Conservation (phyloP, 1,284 basidiomycete species). For the Ceratobasidium theobromae region DNA sequence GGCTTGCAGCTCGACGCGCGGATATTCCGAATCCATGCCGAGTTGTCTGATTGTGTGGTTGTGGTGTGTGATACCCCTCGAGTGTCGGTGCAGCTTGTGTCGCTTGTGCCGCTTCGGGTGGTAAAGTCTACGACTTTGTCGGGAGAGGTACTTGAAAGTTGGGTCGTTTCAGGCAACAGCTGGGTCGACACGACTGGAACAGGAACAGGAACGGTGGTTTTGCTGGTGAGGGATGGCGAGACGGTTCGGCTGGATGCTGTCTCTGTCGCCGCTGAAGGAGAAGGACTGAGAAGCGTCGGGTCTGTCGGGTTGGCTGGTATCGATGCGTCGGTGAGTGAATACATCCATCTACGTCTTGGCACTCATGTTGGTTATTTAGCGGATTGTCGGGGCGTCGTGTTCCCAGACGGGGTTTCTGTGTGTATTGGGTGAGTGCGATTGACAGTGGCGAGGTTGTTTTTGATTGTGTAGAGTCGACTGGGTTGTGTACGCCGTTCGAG, state of each 20-base stretch:
- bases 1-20: conserved; percentile 7
- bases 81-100: too few species aligned
- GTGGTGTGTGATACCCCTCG: conserved; percentile 6
- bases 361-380: not conserved
- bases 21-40: conserved; percentile 9
- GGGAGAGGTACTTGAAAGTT: too few species aligned
- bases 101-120: too few species aligned
- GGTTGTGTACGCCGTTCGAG: conserved; percentile 8
- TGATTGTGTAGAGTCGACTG: conserved; percentile 1
- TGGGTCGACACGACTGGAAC: not conserved
- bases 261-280: not conserved
- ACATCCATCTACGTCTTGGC: too few species aligned
- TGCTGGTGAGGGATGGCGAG: not conserved
- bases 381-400: not conserved
- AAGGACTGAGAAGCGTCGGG: not conserved
- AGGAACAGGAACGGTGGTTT: not conserved
- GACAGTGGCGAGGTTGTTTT: not conserved
- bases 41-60: not conserved
- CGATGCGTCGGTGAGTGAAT: conserved; percentile 7
- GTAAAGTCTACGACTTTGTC: too few species aligned
- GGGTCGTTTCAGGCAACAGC: too few species aligned
- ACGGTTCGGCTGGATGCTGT: not conserved
- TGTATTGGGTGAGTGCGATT: conserved; percentile 2
- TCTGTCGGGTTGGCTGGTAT: not conserved
- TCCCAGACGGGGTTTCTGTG: conserved; percentile 3